Percentiles rank a stretch among this genome's conserved stretches.
Evolutionary conservation across 768 basidiomycete species (phyloP).

Genomic region (Butyriboletus loyo): DNA sequence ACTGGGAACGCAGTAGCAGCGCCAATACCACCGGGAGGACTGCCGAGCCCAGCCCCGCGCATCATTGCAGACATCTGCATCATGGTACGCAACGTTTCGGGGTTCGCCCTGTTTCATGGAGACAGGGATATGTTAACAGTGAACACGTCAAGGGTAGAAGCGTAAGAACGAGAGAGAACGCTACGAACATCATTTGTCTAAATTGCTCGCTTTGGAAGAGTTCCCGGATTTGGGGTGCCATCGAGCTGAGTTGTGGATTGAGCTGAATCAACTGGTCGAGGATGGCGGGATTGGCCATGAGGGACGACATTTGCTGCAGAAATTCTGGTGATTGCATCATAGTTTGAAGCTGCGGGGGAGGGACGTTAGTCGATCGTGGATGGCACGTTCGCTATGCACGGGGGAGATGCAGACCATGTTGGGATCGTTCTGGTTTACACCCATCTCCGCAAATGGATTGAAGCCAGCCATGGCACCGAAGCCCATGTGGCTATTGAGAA

Average conservation of each 20-base stretch:
- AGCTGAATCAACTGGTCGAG: constrained; percentile 82
- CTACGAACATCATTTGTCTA: constrained; percentile 66
- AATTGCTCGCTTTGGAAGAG: constrained; percentile 76
- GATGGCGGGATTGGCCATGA: constrained; percentile 87
- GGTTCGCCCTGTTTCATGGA: constrained; percentile 58
- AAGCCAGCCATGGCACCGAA: constrained; percentile 80
- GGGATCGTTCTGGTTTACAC: constrained; percentile 87
- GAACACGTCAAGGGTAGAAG: not conserved
- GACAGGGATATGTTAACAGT: not conserved
- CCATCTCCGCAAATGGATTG: constrained; percentile 92
- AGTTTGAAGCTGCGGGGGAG: constrained; percentile 56
- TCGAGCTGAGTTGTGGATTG: constrained; percentile 71
- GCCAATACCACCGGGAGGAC: constrained; percentile 26
- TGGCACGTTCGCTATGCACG: not conserved
- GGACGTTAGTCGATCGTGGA: not conserved
- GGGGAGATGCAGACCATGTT: constrained; percentile 67
- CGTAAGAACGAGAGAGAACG: not conserved
- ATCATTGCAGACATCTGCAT: constrained; percentile 60
- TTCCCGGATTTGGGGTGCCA: constrained; percentile 79
- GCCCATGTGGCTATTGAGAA: constrained; percentile 72
- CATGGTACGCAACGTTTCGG: constrained; percentile 71
- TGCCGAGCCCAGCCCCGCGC: constrained; percentile 37
- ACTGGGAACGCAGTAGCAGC: constrained; percentile 49
- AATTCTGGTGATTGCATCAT: constrained; percentile 88
- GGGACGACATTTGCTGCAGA: constrained; percentile 78